Percentiles rank a stretch among this genome's conserved stretches.
Evolutionary conservation across 2,329 filamentous ascomycete species (phyloP).

Genomic region (Monilinia laxa): DNA sequence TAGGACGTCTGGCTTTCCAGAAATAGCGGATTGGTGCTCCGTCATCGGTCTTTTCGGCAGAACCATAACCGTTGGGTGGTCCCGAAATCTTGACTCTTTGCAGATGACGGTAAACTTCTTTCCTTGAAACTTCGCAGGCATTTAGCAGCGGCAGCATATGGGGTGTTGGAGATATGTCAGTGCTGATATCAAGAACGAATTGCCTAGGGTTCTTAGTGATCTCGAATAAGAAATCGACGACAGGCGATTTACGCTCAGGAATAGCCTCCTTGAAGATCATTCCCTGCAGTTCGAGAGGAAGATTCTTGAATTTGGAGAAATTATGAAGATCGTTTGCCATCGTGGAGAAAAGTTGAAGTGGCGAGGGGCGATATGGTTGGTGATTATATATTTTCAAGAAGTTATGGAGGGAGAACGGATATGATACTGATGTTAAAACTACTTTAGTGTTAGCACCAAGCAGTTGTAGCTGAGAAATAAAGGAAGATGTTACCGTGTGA

Average conservation of each 20-base stretch:
- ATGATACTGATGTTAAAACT: not conserved
- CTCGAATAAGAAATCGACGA: not conserved
- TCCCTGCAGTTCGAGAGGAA: not conserved
- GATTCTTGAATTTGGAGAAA: not conserved
- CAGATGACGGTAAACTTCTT: not conserved
- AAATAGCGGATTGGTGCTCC: not conserved
- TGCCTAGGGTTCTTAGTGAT: rapidly evolving
- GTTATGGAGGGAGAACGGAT: not conserved
- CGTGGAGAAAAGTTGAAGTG: not conserved
- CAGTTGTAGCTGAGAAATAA: not conserved
- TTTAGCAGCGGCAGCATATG: not conserved
- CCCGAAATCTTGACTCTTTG: not conserved
- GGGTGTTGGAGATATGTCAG: not conserved
- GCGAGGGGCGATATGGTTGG: not conserved
- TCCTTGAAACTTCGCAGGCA: not conserved
- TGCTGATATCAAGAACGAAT: not conserved
- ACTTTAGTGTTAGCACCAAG: not conserved
- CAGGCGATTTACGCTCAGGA: not conserved
- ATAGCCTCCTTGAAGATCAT: not conserved
- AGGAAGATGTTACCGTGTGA: not conserved
- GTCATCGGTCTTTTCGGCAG: rapidly evolving
- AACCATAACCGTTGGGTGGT: not conserved
- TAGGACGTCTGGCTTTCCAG: not conserved
- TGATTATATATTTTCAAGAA: not conserved
- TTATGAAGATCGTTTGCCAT: not conserved